Conservation (phyloP, 495 filamentous ascomycete species). For the Xanthoparmelia taractica region DNA sequence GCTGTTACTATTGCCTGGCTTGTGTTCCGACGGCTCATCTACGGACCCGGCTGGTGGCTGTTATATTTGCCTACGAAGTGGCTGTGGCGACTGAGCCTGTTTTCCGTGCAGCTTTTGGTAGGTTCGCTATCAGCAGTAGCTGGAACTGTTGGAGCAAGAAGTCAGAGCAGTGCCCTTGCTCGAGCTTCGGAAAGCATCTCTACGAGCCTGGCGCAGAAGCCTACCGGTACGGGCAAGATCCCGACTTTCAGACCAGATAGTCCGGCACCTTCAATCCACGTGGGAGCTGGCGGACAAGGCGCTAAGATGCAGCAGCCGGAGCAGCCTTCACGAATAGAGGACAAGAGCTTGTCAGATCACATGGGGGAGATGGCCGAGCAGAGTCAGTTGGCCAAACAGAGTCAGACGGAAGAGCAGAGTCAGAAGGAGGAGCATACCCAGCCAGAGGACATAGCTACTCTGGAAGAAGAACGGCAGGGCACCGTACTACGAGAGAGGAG, state of each 20-base stretch:
- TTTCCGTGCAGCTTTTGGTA: constrained; percentile 27
- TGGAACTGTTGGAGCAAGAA: constrained; percentile 32
- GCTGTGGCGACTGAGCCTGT: constrained; percentile 44
- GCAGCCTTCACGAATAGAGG: constrained; percentile 22
- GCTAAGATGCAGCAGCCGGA: constrained; percentile 28
- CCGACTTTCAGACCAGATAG: constrained; percentile 26
- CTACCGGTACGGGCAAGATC: constrained; percentile 31
- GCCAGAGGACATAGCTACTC: background rate
- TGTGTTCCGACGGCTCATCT: constrained; percentile 71
- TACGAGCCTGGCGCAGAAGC: constrained; percentile 36
- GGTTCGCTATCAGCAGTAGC: constrained; percentile 36
- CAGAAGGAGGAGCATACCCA: background rate
- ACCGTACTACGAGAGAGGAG: constrained; percentile 33
- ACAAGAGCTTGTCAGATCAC: constrained; percentile 43
- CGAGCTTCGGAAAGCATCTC: constrained; percentile 33
- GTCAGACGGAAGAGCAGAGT: background rate
- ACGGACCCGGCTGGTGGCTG: constrained; percentile 85
- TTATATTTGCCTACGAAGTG: constrained; percentile 70
- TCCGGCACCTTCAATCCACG: constrained; percentile 30
- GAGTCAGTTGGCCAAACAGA: constrained; percentile 38
- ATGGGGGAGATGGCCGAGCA: constrained; percentile 50
- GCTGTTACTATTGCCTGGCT: constrained; percentile 73
- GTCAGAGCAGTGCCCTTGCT: constrained; percentile 27
- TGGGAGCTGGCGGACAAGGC: constrained; percentile 33
- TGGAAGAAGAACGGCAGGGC: constrained; percentile 17